Evolutionary conservation across 441 rosid genomes (phyloP), one percentile per base, ranked within the genome.

Genomic region (Pelargonium myrrhifolium): DNA sequence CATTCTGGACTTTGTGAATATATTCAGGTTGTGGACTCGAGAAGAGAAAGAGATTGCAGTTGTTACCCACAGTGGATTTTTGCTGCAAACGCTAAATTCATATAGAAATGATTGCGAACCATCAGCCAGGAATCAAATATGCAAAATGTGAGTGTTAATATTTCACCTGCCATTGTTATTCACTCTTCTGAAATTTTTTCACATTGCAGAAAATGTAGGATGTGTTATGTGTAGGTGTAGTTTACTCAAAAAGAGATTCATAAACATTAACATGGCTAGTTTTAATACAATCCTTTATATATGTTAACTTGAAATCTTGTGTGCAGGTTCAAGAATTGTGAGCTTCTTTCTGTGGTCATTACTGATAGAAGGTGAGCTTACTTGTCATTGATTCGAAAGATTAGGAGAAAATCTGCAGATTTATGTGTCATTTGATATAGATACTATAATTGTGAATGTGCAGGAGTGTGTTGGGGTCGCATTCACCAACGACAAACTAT

Each of bases 1-100:
- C 2, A 2, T 24, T 24, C 28, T 24, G 28, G 28, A 24, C 22
- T 73, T 63, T 37, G 15, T 63, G 9, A 62, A 47, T 66, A 68
- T 68, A 24, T 71, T 62, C 85, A 88, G 96, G 98, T 72, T 89
- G 82, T 88, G 86, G 96, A 89, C 90, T 0, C 79, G 90, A 58
- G 76, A 89, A 76, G 98, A 90, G 80, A 89, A 78, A 67, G 93
- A 90, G 89, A 93, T 93, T 26, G 96, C 90, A 10, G 71, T 90
- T 74, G 94, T 90, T 74, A 80, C 83, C 67, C 98, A 93, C 74
- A 83, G 97, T 61, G 96, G 92, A 51, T 89, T 89, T 88, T 81
- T 90, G 70, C 85, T 64, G 21, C 86, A 89, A 18, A 68, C 84
- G 26, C 75, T 90, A 42, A 79, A 83, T 56, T 72, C 78, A 68